Conservation (phyloP, 306 rosid species). For the Cucumis hystrix region DNA sequence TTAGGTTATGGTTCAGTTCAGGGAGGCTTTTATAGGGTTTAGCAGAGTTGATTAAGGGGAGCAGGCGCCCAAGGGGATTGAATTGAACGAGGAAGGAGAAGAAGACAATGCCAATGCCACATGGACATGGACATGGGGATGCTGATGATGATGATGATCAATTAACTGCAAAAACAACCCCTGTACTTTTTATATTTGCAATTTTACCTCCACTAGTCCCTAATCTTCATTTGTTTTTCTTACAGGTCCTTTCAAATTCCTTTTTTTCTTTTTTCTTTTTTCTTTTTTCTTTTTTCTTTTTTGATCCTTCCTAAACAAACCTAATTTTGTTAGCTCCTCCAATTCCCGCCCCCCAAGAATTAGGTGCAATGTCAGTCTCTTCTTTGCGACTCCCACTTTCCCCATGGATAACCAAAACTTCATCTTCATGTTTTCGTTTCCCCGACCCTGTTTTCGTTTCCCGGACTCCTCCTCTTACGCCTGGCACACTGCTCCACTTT, state of each 20-base stretch:
- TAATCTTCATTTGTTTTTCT: neutral
- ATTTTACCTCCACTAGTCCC: neutral
- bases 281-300: too few species aligned
- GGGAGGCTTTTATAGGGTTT: slow-evolving; percentile 37
- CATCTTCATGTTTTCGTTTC: slow-evolving; percentile 3
- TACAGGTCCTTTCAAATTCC: too few species aligned
- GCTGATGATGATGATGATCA: neutral
- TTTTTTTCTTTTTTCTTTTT: too few species aligned
- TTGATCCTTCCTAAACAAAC: too few species aligned
- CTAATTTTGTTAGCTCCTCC: too few species aligned
- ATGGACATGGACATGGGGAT: neutral
- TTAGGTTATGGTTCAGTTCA: neutral
- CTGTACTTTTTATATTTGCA: neutral
- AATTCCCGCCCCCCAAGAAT: too few species aligned
- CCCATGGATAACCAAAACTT: slow-evolving; percentile 18
- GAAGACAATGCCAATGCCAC: neutral
- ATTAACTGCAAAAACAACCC: neutral
- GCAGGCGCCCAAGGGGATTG: neutral
- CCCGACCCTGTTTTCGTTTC: slow-evolving; percentile 9
- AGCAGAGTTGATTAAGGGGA: slow-evolving; percentile 6
- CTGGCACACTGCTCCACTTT: slow-evolving; percentile 14
- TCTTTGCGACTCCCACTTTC: slow-evolving; percentile 29
- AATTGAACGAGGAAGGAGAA: slow-evolving; percentile 5
- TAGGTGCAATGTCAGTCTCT: slow-evolving; percentile 23
- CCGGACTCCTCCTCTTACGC: neutral